phyloP scores from a whole-genome alignment of 2,329 filamentous ascomycete genomes.

The Aciculosporium take region DNA sequence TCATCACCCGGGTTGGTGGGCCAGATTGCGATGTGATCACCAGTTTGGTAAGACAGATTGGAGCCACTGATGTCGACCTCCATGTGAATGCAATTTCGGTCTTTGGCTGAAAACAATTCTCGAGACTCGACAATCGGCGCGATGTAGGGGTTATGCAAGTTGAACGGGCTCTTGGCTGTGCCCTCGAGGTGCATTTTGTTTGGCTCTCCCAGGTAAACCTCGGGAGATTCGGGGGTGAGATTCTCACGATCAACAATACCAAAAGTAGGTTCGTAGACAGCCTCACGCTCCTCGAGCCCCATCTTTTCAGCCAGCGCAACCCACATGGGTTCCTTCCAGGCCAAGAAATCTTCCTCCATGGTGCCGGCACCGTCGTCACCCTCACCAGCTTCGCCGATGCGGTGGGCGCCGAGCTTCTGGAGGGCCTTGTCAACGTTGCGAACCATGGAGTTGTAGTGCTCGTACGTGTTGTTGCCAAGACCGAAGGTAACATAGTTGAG shows the following conservation, averaged over 20 bases:
- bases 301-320: slow-evolving; percentile 66
- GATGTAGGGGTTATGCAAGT: slow-evolving; percentile 93
- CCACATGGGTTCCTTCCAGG: slow-evolving; percentile 99
- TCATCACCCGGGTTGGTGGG: slow-evolving; percentile 88
- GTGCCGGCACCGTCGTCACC: slow-evolving; percentile 96
- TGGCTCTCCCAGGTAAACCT: slow-evolving; percentile 89
- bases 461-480: slow-evolving; percentile 97
- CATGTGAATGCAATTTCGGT: slow-evolving; percentile 91
- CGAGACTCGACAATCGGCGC: slow-evolving; percentile 83
- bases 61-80: slow-evolving; percentile 85
- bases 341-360: slow-evolving; percentile 98
- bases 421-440: slow-evolving; percentile 76
- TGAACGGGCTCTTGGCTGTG: slow-evolving; percentile 73
- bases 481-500: slow-evolving; percentile 93
- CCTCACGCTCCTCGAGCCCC: slow-evolving; percentile 85
- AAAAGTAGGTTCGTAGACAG: slow-evolving; percentile 89
- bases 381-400: slow-evolving; percentile 81
- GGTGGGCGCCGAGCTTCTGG: slow-evolving; percentile 65
- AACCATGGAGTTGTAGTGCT: slow-evolving; percentile 99
- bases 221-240: slow-evolving; percentile 57
- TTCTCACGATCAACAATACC: slow-evolving; percentile 63
- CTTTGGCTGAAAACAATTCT: slow-evolving; percentile 79
- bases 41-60: slow-evolving; percentile 85
- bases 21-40: slow-evolving; percentile 95
- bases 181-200: slow-evolving; percentile 93